A percentile compares a stretch with the other conserved stretches of the same genome.
Conservation (phyloP, 805 yeast genomes). For the Starmerella khaoyaiensis region DNA sequence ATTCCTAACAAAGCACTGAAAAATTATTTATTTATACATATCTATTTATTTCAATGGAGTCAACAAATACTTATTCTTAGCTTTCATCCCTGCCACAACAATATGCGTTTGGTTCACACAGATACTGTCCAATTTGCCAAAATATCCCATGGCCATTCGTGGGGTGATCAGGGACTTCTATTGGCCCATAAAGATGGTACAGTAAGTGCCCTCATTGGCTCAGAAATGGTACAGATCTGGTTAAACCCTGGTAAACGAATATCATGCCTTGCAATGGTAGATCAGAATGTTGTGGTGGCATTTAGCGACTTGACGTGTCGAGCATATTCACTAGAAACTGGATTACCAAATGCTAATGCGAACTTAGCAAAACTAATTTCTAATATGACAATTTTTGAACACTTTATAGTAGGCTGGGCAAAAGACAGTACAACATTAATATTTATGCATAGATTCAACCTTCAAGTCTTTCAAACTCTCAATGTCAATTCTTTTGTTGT, state of each 20-base stretch:
- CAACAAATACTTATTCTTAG: too few relatives aligned
- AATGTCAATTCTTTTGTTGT: constrained; percentile 4
- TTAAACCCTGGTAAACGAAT: constrained; percentile 12
- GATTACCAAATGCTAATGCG: background rate
- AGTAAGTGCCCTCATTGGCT: background rate
- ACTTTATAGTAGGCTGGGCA: constrained; percentile 8
- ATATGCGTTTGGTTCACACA: too few relatives aligned
- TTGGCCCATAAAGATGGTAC: constrained; percentile 11
- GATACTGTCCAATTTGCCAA: background rate
- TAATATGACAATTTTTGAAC: constrained; percentile 13
- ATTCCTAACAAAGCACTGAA: too few relatives aligned
- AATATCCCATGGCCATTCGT: constrained; percentile 1
- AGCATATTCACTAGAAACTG: constrained; percentile 4
- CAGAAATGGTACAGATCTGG: background rate
- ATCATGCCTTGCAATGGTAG: background rate
- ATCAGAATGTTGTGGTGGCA: constrained; percentile 4
- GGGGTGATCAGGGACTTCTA: background rate
- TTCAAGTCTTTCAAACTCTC: constrained; percentile 4
- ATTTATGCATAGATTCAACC: constrained; percentile 10
- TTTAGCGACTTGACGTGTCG: background rate
- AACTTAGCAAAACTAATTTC: background rate
- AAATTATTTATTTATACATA: too few relatives aligned
- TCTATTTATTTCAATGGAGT: too few relatives aligned
- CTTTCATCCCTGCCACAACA: too few relatives aligned
- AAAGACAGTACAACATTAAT: background rate